Evolutionary conservation across 306 rosid genomes (phyloP).

Genomic region (Rosa multiflora): DNA sequence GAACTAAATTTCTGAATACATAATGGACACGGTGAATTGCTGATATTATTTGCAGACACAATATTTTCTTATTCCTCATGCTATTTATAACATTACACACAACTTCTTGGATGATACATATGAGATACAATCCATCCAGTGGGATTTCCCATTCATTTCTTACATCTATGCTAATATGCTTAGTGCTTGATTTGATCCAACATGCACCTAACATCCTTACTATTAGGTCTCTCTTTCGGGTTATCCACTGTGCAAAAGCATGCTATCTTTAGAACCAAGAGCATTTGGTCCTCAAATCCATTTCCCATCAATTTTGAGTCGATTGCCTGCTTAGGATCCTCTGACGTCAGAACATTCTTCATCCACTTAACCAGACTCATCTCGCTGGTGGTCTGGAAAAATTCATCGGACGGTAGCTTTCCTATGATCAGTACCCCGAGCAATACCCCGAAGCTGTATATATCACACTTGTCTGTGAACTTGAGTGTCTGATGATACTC

Average conservation of each 20-base stretch:
- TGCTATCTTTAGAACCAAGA: constrained; percentile 81
- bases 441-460: constrained; percentile 80
- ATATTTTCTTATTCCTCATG: neutral
- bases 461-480: constrained; percentile 92
- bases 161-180: constrained; percentile 12
- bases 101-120: neutral
- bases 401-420: constrained; percentile 69
- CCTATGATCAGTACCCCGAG: constrained; percentile 83
- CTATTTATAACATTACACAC: neutral
- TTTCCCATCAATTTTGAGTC: constrained; percentile 57
- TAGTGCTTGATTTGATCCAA: constrained; percentile 67
- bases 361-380: constrained; percentile 85
- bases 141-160: neutral
- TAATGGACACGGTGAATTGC: neutral
- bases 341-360: constrained; percentile 63
- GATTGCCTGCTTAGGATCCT: constrained; percentile 57
- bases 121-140: neutral
- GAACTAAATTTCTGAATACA: neutral
- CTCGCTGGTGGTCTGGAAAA: constrained; percentile 61
- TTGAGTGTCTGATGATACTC: constrained; percentile 85
- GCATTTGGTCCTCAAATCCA: constrained; percentile 89
- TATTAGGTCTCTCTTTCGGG: constrained; percentile 83
- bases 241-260: constrained; percentile 82
- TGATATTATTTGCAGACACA: neutral
- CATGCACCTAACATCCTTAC: constrained; percentile 88